Percentiles rank a stretch among this genome's conserved stretches.
phyloP scores from a whole-genome alignment of 2,329 filamentous ascomycete species.

The Ascochyta lentis region DNA sequence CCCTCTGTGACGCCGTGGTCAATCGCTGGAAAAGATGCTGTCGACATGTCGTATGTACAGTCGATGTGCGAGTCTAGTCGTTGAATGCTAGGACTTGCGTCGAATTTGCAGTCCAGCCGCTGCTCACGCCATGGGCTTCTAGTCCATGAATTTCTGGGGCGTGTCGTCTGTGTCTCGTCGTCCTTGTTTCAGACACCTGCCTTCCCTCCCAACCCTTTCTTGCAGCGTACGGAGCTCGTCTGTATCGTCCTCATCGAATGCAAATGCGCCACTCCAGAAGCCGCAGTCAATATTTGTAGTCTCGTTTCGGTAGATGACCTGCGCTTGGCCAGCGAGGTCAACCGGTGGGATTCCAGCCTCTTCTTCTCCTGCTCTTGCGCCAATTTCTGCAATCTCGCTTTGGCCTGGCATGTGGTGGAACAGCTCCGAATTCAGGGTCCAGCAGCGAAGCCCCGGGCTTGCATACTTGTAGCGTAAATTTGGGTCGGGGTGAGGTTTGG shows the following conservation, averaged over 20 bases:
- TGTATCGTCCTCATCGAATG: constrained; percentile 41
- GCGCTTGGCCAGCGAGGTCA: constrained; percentile 41
- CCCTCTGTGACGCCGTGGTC: not conserved
- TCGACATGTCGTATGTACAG: constrained; percentile 13
- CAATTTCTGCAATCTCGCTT: constrained; percentile 48
- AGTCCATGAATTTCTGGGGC: constrained; percentile 18
- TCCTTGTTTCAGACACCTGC: constrained; percentile 47
- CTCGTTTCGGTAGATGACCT: constrained; percentile 42
- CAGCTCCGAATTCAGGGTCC: constrained; percentile 53
- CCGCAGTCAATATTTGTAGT: constrained; percentile 50
- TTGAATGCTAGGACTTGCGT: not conserved
- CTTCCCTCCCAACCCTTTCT: constrained; percentile 48
- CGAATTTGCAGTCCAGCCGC: not conserved
- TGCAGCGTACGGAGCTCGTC: constrained; percentile 43
- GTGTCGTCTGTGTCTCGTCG: constrained; percentile 15
- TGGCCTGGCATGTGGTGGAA: constrained; percentile 54
- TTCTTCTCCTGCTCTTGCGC: constrained; percentile 36
- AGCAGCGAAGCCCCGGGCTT: constrained; percentile 49
- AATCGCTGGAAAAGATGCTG: constrained; percentile 3
- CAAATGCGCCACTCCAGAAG: constrained; percentile 49
- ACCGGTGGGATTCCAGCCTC: constrained; percentile 43
- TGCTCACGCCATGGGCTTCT: constrained; percentile 2
- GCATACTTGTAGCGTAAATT: constrained; percentile 38
- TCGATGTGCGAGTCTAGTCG: constrained; percentile 4
- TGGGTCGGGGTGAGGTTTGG: constrained; percentile 29